Evolutionary conservation across 2,329 filamentous ascomycete species (phyloP).

Genomic region (Aspergillus piperis): DNA sequence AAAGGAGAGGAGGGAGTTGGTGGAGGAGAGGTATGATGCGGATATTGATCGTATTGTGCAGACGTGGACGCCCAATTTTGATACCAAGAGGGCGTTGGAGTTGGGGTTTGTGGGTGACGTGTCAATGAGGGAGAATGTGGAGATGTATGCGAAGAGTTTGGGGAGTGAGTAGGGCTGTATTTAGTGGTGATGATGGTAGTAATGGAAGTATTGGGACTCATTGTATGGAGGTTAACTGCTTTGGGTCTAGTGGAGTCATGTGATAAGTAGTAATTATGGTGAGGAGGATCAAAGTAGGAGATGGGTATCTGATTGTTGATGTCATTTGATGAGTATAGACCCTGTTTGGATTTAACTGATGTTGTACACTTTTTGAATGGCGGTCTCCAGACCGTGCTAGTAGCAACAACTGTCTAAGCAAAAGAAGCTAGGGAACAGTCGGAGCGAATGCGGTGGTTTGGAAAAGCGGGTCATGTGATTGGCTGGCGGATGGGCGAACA

Average conservation of each 20-base stretch:
- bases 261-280: too few species aligned
- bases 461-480: constrained; percentile 49
- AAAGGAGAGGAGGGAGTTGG: constrained; percentile 53
- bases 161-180: constrained; percentile 19
- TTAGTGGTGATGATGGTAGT: neutral
- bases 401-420: too few species aligned
- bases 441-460: constrained; percentile 38
- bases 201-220: neutral
- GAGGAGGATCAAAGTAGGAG: too few species aligned
- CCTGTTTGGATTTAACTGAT: neutral
- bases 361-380: too few species aligned
- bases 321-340: neutral
- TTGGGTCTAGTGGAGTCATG: too few species aligned
- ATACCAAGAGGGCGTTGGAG: constrained; percentile 54
- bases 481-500: constrained; percentile 44
- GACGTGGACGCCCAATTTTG: constrained; percentile 62
- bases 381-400: too few species aligned
- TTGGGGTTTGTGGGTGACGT: constrained; percentile 50
- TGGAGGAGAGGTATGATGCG: constrained; percentile 58
- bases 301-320: neutral
- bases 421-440: constrained; percentile 31
- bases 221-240: too few species aligned
- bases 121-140: constrained; percentile 44
- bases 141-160: constrained; percentile 40
- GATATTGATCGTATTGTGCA: constrained; percentile 60